A percentile compares a stretch with the other conserved stretches of the same genome.
These are phyloP conservation scores for Allium cepa DNA, from an alignment of 106 monocot genomes.

Conservation along the genomic window DNA sequence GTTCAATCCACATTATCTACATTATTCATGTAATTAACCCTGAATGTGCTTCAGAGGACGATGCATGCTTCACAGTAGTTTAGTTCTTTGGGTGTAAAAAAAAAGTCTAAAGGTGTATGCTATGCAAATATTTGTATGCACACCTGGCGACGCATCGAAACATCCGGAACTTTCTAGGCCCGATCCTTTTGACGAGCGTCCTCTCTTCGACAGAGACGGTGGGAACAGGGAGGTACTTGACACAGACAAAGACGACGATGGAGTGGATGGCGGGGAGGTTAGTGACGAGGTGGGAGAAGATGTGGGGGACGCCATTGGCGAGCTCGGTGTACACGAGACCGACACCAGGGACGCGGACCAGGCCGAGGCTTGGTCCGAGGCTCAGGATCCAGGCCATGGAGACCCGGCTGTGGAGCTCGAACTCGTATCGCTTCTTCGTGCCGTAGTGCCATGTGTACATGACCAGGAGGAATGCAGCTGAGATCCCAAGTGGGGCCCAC, in stretches of 20 bases:
- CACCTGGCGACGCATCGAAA: conserved; percentile 67
- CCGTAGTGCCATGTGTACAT: conserved; percentile 91
- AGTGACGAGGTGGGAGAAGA: conserved; percentile 88
- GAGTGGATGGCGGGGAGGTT: conserved; percentile 89
- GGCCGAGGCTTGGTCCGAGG: conserved; percentile 77
- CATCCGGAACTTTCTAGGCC: conserved; percentile 78
- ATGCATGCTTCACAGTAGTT: background rate
- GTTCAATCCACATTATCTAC: no score
- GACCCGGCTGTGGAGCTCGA: conserved; percentile 79
- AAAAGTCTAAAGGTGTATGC: conserved; percentile 15
- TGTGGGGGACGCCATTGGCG: conserved; percentile 75
- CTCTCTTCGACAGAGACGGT: conserved; percentile 64
- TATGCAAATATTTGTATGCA: conserved; percentile 77
- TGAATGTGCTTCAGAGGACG: no score
- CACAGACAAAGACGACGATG: conserved; percentile 66
- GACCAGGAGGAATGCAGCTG: conserved; percentile 49
- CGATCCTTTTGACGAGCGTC: conserved; percentile 70
- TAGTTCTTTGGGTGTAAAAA: background rate
- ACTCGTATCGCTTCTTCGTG: conserved; percentile 68
- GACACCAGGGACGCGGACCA: conserved; percentile 78
- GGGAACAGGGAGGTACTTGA: conserved; percentile 81
- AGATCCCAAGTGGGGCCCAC: conserved; percentile 80
- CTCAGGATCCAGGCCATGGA: conserved; percentile 89
- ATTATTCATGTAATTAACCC: no score
- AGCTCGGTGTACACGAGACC: conserved; percentile 86